Base-by-base conservation (phyloP, 2,329 filamentous ascomycete genomes). In the Lasiodiplodia sp. region DNA sequence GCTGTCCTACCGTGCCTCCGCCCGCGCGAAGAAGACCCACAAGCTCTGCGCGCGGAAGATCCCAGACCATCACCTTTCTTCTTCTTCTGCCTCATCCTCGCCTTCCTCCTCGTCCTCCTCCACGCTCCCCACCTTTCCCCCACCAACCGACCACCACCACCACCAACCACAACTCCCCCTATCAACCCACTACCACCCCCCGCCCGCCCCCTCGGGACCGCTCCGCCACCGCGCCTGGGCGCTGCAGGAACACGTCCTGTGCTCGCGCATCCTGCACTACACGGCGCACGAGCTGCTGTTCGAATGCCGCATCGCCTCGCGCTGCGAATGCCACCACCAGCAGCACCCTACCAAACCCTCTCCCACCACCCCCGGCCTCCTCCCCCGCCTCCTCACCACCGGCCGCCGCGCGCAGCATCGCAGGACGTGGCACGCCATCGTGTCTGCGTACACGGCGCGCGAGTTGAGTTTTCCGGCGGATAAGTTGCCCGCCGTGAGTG, bases 401-500 rank as follows among this genome's bases (percentile, higher is more conserved):
- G 73, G 72, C 64, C 68, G 47, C 25, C 73, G 72, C 53, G 44
- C 49, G 18, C 72, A 71, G 0, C 64, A 77, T 0, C 76, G 75
- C 72, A 69, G 73, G 40, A 74, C 75, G 16, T 79, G 77, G 77
- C 76, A 78, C 58, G 73, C 70, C 10, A 72, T 79, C 37, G 72
- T 78, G 18, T 73, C 75, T 49, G 70, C 75, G 38, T 79, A 78
- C 62, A 75, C 75, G 0, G 68, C 70, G n/a, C 69, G 75, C 34
- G 63, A 71, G 18, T 70, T 79, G 4, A 79, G 76, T 1, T 69
- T 77, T 4, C 66, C 73, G 5, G 67, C 52, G 1, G 77, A 79
- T 55, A 78, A 76, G 49, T 68, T 79, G 8, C 76, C 76, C 18
- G 77, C 77, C 1, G 74, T 79, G 25, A 78, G 77, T 11, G 77